Evolutionary conservation across 108 stramenopile genomes (phyloP).

Genomic region (Aurantiochytrium sp.): DNA sequence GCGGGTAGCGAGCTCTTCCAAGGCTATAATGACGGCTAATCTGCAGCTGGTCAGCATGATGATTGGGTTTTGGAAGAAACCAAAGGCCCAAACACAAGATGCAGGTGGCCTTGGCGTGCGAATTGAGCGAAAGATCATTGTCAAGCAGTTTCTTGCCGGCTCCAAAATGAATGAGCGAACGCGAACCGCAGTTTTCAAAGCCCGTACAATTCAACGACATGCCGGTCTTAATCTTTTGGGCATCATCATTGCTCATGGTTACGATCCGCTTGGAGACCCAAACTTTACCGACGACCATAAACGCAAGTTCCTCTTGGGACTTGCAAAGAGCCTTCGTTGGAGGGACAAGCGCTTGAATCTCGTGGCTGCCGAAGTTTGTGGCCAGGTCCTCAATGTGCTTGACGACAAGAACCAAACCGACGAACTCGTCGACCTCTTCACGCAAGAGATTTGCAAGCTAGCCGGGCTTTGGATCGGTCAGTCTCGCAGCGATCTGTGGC

Average conservation of each 20-base stretch:
- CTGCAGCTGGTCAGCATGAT: constrained; percentile 2
- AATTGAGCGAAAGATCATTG: neutral
- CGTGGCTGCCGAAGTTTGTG: neutral
- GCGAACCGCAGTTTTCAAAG: neutral
- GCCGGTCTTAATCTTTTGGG: neutral
- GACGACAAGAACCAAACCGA: neutral
- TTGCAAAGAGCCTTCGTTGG: neutral
- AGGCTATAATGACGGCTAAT: neutral
- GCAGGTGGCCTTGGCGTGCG: neutral
- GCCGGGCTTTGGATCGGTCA: neutral
- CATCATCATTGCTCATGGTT: neutral
- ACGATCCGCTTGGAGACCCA: neutral
- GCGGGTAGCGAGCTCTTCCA: neutral
- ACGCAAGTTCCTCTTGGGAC: neutral
- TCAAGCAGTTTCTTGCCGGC: neutral
- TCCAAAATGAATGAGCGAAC: neutral
- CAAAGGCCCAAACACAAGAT: neutral
- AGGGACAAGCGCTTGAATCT: neutral
- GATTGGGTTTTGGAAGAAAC: constrained; percentile 7
- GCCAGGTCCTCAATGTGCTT: neutral
- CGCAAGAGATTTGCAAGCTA: neutral
- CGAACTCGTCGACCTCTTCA: neutral
- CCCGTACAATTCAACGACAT: neutral
- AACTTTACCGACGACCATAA: neutral
- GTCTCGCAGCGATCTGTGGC: neutral